Evolutionary conservation across 768 basidiomycete species (phyloP), one percentile per base, ranked within the genome.

Genomic region (Boletus sp.): DNA sequence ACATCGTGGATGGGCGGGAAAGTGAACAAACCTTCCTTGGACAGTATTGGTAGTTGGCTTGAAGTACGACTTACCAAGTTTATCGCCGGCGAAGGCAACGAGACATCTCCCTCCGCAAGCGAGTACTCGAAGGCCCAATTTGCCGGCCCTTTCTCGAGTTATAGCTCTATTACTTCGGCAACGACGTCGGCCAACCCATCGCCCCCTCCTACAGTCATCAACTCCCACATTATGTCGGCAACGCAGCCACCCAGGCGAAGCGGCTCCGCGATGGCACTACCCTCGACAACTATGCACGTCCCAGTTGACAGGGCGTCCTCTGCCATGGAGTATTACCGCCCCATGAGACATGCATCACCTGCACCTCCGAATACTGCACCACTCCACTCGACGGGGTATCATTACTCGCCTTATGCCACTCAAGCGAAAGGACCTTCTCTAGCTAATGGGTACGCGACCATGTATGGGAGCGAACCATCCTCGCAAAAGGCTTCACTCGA

Each of bases 11-110:
- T 94, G 54, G 79, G 84, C 12, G 80, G 84, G n/a, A 94, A 92
- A 69, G 78, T 95, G 60, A 80, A 86, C 36, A 94, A 95, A 65
- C 94, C 97, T 3, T 96, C 91, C 58, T 79, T 98, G 46, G 94
- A 98, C 69, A 87, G 86, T 35, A 84, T 98, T 48, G 90, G 94
- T 29, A 88, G 86, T 44, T 98, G 94, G 89, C 79, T 98, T 28
- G 96, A 94, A 73, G 89, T 91, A 12, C 84, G 90, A 17, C 84
- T 99, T 67, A 93, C 93, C 15, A 95, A 95, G 68, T 87, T 99
- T 63, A 94, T 99, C 57, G 92, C 95, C 9, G 97, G 96, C 2
- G 94, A 97, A 50, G 82, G 78, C n/a, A 89, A 89, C 39, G 71
- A 73, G 33, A 69, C 75, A 10, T 62, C 71, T 28, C 67, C 72